Percentiles rank a stretch among this genome's conserved stretches.
phyloP scores from a whole-genome alignment of 2,329 filamentous ascomycete genomes.

The Hymenoscyphus linearis region DNA sequence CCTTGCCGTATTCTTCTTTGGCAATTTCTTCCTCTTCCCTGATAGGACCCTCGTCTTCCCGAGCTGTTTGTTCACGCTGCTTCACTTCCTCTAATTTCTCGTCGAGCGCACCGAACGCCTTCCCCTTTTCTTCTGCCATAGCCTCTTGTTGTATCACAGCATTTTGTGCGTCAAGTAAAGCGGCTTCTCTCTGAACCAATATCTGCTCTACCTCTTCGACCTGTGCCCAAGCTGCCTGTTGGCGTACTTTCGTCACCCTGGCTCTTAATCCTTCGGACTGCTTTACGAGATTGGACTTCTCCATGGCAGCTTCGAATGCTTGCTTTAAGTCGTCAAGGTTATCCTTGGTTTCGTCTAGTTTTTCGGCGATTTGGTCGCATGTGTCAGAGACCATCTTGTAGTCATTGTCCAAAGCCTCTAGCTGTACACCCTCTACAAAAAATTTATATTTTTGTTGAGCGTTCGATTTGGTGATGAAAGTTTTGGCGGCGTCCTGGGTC shows the following conservation, averaged over 20 bases:
- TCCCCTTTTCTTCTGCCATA: conserved; percentile 45
- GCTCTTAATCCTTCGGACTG: conserved; percentile 61
- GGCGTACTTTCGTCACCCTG: conserved; percentile 48
- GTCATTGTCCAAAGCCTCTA: conserved; percentile 87
- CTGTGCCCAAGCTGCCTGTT: conserved; percentile 76
- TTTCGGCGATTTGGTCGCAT: conserved; percentile 65
- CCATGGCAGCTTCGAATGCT: conserved; percentile 54
- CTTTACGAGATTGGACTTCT: conserved; percentile 59
- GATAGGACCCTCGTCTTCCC: conserved; percentile 36
- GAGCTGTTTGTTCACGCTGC: conserved; percentile 17
- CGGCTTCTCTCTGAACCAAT: conserved; percentile 39
- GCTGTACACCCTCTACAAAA: conserved; percentile 88
- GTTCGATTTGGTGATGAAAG: conserved; percentile 83
- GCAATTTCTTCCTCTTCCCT: conserved; percentile 43
- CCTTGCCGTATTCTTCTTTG: conserved; percentile 48
- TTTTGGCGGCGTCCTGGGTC: conserved; percentile 89
- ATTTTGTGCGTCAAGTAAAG: conserved; percentile 31
- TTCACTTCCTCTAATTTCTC: conserved; percentile 34
- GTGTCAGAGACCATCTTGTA: conserved; percentile 79
- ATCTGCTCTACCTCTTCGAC: conserved; percentile 68
- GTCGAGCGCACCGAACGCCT: conserved; percentile 31
- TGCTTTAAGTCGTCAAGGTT: conserved; percentile 58
- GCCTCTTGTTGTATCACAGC: conserved; percentile 36
- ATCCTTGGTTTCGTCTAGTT: conserved; percentile 55
- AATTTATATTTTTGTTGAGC: conserved; percentile 90